A percentile compares a stretch with the other conserved stretches of the same genome.
phyloP scores from a whole-genome alignment of 2,329 filamentous ascomycete species.

The Diaporthe caulivora region DNA sequence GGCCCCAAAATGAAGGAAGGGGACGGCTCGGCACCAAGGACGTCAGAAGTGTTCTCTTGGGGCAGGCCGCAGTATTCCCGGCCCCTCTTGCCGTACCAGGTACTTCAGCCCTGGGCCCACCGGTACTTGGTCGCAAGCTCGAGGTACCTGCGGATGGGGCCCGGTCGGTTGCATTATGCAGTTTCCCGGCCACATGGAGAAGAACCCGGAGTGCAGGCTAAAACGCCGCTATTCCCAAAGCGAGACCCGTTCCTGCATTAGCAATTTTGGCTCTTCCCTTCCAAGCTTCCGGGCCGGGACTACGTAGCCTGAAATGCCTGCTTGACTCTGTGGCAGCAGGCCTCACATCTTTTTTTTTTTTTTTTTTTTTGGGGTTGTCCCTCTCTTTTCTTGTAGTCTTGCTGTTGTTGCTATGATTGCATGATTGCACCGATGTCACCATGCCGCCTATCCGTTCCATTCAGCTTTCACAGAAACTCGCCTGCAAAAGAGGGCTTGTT shows the following conservation, averaged over 20 bases:
- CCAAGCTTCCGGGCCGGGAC: constrained; percentile 27
- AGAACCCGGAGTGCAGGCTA: constrained; percentile 40
- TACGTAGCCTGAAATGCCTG: constrained; percentile 17
- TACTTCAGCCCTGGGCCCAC: constrained; percentile 35
- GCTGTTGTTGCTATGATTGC: not conserved
- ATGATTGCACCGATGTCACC: constrained; percentile 7
- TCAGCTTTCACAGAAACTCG: not conserved
- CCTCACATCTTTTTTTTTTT: not conserved
- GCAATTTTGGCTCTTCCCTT: constrained; percentile 31
- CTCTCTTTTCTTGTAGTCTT: not conserved
- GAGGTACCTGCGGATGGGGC: constrained; percentile 35
- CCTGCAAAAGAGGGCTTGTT: not conserved
- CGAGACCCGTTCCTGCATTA: constrained; percentile 41
- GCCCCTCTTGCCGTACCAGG: constrained; percentile 23
- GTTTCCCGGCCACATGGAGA: constrained; percentile 36
- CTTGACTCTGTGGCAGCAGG: constrained; percentile 3
- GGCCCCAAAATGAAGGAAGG: not conserved
- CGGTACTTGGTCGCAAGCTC: constrained; percentile 31
- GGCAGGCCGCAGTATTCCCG: constrained; percentile 28
- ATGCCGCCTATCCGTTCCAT: constrained; percentile 4
- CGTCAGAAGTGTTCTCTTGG: not conserved
- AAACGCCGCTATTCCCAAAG: constrained; percentile 35
- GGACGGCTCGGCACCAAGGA: constrained; percentile 17
- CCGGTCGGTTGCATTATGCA: constrained; percentile 31
- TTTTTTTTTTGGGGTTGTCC: too few species aligned